Evolutionary conservation across 805 yeast species (phyloP), one percentile per base, ranked within the genome.

Genomic region (Zygotorulaspora chibaensis): DNA sequence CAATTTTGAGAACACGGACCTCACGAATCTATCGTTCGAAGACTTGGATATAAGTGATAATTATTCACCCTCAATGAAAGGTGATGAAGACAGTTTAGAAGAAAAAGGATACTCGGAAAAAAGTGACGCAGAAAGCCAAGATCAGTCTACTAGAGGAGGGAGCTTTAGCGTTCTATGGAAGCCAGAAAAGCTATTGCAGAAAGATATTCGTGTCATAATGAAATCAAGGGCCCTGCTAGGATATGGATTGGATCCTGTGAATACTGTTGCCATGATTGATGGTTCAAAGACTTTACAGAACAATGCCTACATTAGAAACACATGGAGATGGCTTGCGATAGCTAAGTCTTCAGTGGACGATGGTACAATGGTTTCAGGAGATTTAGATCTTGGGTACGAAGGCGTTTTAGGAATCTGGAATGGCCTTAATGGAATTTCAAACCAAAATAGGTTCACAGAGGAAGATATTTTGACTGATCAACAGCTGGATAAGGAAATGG

Each of bases 361-460:
- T 40, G 84, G 87, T 0, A 70, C 83, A 1, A 83, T 87, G 84
- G 70, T 78, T 2, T 74, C 84, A 4, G 81, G 80, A 18, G 82
- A 78, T 13, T 68, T 87, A 31, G 96, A 91, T 59, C 72, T 91
- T 27, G 90, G 95, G 1, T 89, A 79, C 61, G 83, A 85, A 53
- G 99, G 99, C 6, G 95, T 91, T 2, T 65, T 81, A 23, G 95
- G 96, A 8, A 80, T 91, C 29, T 91, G 98, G 99, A 81, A 81
- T 56, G 90, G 90, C 26, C 73, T 76, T 13, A 76, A 73, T 3
- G 83, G 75, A 1, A 66, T 74, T 17, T 65, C 68, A 8, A 66
- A 73, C 37, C 80, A 80, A 49, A 74, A 73, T 35, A 68, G 87
- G 41, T 73, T 70, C 51, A 58, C 61, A 11, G 53, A 60, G 31